Evolutionary conservation across 176 grass and related monocot species (phyloP).

Genomic region (Lolium perenne): DNA sequence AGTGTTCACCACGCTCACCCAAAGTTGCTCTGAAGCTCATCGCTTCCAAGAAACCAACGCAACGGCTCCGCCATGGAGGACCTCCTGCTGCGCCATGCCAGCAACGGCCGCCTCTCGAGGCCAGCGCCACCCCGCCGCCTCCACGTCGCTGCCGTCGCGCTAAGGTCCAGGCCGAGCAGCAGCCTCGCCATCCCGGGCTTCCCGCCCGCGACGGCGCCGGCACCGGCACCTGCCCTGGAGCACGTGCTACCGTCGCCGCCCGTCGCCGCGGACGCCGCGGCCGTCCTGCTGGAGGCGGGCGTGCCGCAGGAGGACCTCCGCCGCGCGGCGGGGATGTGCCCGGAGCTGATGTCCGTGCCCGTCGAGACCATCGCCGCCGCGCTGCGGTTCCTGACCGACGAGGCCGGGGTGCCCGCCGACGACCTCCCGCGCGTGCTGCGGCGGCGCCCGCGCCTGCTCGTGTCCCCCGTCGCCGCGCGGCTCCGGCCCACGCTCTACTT

Average conservation of each 20-base stretch:
- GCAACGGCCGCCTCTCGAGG: constrained; percentile 36
- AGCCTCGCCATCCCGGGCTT: constrained; percentile 45
- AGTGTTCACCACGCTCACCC: neutral
- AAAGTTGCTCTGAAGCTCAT: neutral
- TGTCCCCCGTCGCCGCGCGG: constrained; percentile 60
- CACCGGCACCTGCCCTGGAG: constrained; percentile 23
- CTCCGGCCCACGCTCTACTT: constrained; percentile 90
- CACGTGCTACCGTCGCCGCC: constrained; percentile 43
- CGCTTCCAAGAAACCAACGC: neutral
- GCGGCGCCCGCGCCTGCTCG: constrained; percentile 75
- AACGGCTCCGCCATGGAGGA: constrained; percentile 57
- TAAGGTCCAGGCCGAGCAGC: constrained; percentile 48
- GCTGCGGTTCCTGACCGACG: constrained; percentile 65
- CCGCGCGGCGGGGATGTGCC: constrained; percentile 82
- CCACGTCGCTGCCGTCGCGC: constrained; percentile 43
- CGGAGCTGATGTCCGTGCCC: constrained; percentile 70
- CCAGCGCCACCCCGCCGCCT: constrained; percentile 28
- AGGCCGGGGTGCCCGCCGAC: constrained; percentile 45
- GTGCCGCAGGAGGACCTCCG: constrained; percentile 67
- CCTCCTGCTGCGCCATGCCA: constrained; percentile 52
- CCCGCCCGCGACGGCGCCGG: constrained; percentile 26
- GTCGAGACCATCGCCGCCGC: constrained; percentile 48
- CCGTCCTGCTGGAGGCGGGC: constrained; percentile 52
- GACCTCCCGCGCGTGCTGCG: constrained; percentile 67
- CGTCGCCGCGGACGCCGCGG: constrained; percentile 46